Percentiles rank a stretch among this genome's conserved stretches.
Conservation (phyloP, 2,329 filamentous ascomycete species). For the Sclerotinia minor region DNA sequence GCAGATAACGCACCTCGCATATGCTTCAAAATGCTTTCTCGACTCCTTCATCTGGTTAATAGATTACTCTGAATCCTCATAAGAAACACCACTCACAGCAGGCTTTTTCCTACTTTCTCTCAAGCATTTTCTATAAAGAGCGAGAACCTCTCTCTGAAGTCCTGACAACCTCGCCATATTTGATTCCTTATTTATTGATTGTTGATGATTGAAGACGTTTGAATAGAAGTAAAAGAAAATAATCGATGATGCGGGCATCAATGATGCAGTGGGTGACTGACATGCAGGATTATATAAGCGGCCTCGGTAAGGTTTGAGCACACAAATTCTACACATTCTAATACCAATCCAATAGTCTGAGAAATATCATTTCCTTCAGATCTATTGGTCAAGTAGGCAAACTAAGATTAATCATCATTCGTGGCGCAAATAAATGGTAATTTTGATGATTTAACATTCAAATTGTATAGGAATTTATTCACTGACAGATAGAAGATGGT, state of each 20-base stretch:
- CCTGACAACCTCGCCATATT: constrained; percentile 65
- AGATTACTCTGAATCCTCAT: neutral
- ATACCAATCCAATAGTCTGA: no score
- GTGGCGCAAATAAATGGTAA: no score
- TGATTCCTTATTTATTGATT: neutral
- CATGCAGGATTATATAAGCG: neutral
- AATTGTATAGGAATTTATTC: no score
- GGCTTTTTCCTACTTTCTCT: constrained; percentile 82
- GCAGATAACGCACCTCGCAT: constrained; percentile 55
- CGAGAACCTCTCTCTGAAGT: constrained; percentile 84
- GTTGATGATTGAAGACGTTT: neutral
- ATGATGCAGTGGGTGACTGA: constrained; percentile 5
- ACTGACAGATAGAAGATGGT: no score
- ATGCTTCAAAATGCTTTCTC: constrained; percentile 62
- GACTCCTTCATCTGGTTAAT: constrained; percentile 47
- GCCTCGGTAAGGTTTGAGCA: neutral
- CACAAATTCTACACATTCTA: no score
- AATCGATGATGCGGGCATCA: constrained; percentile 1
- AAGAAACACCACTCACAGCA: constrained; percentile 50
- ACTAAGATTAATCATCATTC: no score
- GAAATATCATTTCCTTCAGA: no score
- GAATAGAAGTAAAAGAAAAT: neutral
- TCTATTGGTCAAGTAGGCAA: no score
- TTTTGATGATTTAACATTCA: no score
- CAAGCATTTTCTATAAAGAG: constrained; percentile 83